A percentile compares a stretch with the other conserved stretches of the same genome.
These are phyloP conservation scores for Eremothecium sinecaudum DNA, from an alignment of 1,139 yeast species.

Conservation along the genomic window DNA sequence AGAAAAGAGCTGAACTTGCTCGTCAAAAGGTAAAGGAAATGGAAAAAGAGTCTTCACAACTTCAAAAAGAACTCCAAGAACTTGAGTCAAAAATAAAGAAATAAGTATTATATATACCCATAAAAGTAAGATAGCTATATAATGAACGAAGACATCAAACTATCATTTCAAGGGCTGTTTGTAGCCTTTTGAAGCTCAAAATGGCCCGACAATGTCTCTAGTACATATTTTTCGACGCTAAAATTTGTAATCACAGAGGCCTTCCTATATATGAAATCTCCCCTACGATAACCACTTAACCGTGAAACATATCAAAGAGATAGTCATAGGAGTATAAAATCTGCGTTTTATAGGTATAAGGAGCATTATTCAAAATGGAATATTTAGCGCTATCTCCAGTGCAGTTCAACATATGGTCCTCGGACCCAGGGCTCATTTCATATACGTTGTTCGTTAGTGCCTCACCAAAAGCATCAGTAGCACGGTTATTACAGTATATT, in stretches of 20 bases:
- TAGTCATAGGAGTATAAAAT: too few species aligned
- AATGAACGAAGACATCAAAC: too few species aligned
- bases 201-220: background rate
- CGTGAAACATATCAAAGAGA: too few species aligned
- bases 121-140: too few species aligned
- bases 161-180: too few species aligned
- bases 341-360: too few species aligned
- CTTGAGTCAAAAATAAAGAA: constrained; percentile 17
- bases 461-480: constrained; percentile 20
- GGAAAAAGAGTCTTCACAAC: constrained; percentile 24
- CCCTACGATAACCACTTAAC: too few species aligned
- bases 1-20: constrained; percentile 43
- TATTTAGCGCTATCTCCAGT: constrained; percentile 19
- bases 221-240: constrained; percentile 3
- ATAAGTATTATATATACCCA: too few species aligned
- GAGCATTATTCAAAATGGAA: too few species aligned
- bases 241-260: too few species aligned
- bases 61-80: constrained; percentile 24
- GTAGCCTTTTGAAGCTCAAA: too few species aligned
- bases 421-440: constrained; percentile 12
- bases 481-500: constrained; percentile 23
- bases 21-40: constrained; percentile 32
- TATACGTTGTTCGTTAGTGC: constrained; percentile 18
- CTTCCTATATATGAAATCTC: too few species aligned
- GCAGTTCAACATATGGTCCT: constrained; percentile 17